A percentile compares a stretch with the other conserved stretches of the same genome.
phyloP scores from a whole-genome alignment of 768 basidiomycete species.

The Fistulinella prunicolor region DNA sequence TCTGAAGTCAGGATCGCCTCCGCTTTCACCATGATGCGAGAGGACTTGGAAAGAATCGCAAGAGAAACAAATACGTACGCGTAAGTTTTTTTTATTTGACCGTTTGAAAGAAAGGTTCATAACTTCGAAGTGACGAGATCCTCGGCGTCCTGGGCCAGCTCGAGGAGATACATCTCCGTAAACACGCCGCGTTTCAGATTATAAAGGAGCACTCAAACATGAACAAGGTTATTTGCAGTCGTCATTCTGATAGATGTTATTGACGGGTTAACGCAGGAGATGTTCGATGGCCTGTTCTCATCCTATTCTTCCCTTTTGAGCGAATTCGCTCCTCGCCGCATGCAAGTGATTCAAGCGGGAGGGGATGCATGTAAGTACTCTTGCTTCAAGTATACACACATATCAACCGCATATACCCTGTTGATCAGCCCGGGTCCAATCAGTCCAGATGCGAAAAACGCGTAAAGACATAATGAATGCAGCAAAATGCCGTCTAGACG shows the following conservation, averaged over 20 bases:
- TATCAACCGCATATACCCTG: conserved; percentile 3
- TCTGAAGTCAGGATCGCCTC: conserved; percentile 20
- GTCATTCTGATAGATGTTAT: neutral
- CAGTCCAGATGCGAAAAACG: conserved; percentile 31
- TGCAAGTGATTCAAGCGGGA: conserved; percentile 29
- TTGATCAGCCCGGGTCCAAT: conserved; percentile 32
- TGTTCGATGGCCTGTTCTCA: conserved; percentile 22
- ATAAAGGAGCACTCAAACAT: conserved; percentile 5
- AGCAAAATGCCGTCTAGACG: conserved; percentile 34
- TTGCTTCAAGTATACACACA: neutral
- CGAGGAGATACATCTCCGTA: conserved; percentile 19
- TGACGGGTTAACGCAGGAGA: conserved; percentile 17
- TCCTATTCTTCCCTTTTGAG: conserved; percentile 27
- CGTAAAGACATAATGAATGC: conserved; percentile 33
- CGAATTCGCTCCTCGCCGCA: conserved; percentile 33
- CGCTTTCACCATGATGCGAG: conserved; percentile 15
- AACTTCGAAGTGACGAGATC: conserved; percentile 17
- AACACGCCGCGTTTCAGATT: conserved; percentile 5
- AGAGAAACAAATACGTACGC: conserved; percentile 28
- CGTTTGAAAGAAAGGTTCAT: neutral
- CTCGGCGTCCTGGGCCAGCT: conserved; percentile 20
- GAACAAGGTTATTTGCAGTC: conserved; percentile 16
- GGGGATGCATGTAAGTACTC: conserved; percentile 33
- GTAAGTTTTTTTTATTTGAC: conserved; percentile 17
- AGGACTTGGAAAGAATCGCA: conserved; percentile 7